Base-by-base conservation (phyloP, 441 rosid genomes). In the Viola pubescens region DNA sequence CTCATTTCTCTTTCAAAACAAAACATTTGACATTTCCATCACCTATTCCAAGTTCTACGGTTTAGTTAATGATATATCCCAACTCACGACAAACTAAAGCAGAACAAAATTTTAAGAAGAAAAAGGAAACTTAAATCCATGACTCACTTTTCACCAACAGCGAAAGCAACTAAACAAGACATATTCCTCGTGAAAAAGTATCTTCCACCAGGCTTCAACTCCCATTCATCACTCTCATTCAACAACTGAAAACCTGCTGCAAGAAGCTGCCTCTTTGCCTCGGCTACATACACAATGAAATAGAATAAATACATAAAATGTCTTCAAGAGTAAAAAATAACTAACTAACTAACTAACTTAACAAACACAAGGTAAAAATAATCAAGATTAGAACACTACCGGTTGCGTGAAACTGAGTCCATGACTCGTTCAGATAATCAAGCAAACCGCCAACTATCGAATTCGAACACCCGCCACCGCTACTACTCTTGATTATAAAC, bases 361-460 rank as follows among this genome's bases (percentile, higher is more conserved):
- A 6, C 12, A 46, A 65, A 34, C 10, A 7, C 37, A 40, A 41
- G 45, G 14, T 7, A 42, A 61, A 14, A 48, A 34, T 13, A 8
- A 13, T 43, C 0, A 34, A 6, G 38, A 42, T 50, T 9, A 4
- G 56, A 19, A 53, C 7, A 37, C 3, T 4, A 86, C 91, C 95
- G 42, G 98, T 83, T 51, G 96, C 96, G 58, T 91, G 96, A 66
- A 91, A 91, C 61, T 87, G 95, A 58, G 98, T 91, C 96, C 98
- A 91, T 2, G 96, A 91, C 69, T 86, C 98, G 52, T 91, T 91
- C 46, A 91, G 92, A 71, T 81, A 91, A 74, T 86, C 87, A 64
- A 88, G 74, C 64, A 91, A 77, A 70, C 79, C 96, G 5, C 82
- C 90, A 8, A 88, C 92, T 5, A 88, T 79, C 9, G 94, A 82